Evolutionary conservation across 179 eudicot species (phyloP).

Genomic region (Drosera spatulata): DNA sequence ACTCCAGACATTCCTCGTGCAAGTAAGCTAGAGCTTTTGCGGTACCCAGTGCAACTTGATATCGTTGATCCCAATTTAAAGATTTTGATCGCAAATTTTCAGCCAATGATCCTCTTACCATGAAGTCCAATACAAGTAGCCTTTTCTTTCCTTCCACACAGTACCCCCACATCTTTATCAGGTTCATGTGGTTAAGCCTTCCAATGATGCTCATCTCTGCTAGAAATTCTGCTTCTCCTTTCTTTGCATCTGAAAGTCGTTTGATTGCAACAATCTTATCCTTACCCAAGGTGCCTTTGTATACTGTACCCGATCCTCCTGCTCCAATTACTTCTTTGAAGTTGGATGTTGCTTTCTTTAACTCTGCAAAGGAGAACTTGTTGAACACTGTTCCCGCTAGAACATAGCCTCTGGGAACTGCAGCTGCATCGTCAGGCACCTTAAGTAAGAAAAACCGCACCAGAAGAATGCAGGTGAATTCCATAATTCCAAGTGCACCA

Average conservation of each 20-base stretch:
- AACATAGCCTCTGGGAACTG: not conserved
- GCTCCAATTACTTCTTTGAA: constrained; percentile 13
- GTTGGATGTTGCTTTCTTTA: constrained; percentile 9
- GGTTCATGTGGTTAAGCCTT: constrained; percentile 22
- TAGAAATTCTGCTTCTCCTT: constrained; percentile 19
- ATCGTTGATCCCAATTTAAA: constrained; percentile 11
- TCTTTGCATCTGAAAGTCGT: constrained; percentile 4
- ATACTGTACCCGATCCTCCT: constrained; percentile 13
- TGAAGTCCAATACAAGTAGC: constrained; percentile 13
- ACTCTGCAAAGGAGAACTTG: constrained; percentile 7
- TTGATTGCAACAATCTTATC: constrained; percentile 15
- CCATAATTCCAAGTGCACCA: constrained; percentile 4
- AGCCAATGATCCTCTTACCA: constrained; percentile 10
- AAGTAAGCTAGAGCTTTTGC: constrained; percentile 16
- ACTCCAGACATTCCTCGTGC: constrained; percentile 24
- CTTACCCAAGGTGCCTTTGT: constrained; percentile 10
- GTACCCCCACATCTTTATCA: constrained; percentile 11
- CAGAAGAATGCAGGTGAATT: constrained; percentile 1
- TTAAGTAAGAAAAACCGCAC: constrained; percentile 4
- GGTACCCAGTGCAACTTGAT: constrained; percentile 12
- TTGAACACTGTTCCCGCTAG: constrained; percentile 8
- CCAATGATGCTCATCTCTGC: constrained; percentile 18
- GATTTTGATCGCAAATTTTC: constrained; percentile 5
- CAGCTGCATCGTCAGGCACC: not conserved
- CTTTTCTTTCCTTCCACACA: constrained; percentile 14